These are phyloP conservation scores for Cladosporium sphaerospermum DNA, from an alignment of 2,329 filamentous ascomycete genomes.

Conservation along the genomic window DNA sequence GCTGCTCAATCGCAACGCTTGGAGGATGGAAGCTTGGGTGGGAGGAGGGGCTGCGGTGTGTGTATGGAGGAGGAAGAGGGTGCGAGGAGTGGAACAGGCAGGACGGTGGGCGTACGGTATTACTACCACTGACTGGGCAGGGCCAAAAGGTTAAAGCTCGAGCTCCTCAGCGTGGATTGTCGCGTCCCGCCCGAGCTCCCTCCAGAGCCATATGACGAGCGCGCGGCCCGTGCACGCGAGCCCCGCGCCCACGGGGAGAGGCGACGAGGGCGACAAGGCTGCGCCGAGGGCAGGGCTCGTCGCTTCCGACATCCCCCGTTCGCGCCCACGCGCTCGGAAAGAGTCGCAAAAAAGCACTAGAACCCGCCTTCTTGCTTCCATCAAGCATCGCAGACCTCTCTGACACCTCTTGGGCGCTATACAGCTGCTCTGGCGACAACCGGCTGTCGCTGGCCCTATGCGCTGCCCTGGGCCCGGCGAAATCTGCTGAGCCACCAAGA, in stretches of 20 bases:
- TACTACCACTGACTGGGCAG: not conserved
- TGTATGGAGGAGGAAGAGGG: not conserved
- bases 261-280: slow-evolving; percentile 2
- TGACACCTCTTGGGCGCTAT: no score
- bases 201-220: not conserved
- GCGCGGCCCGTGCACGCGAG: not conserved
- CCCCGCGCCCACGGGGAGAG: slow-evolving; percentile 8
- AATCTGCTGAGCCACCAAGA: not conserved
- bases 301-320: not conserved
- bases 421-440: no score
- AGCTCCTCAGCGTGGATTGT: not conserved
- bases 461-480: not conserved
- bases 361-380: not conserved
- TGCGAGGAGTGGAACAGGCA: not conserved
- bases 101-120: not conserved
- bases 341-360: slow-evolving; percentile 2
- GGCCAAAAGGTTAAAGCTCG: slow-evolving; percentile 6
- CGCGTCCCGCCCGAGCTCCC: slow-evolving; percentile 4
- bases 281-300: not conserved
- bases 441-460: no score
- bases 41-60: not conserved
- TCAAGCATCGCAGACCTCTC: not conserved
- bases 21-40: not conserved
- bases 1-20: not conserved
- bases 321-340: not conserved